These are phyloP conservation scores for Cochlearia excelsa DNA, from an alignment of 345 rosid genomes.

Conservation along the genomic window DNA sequence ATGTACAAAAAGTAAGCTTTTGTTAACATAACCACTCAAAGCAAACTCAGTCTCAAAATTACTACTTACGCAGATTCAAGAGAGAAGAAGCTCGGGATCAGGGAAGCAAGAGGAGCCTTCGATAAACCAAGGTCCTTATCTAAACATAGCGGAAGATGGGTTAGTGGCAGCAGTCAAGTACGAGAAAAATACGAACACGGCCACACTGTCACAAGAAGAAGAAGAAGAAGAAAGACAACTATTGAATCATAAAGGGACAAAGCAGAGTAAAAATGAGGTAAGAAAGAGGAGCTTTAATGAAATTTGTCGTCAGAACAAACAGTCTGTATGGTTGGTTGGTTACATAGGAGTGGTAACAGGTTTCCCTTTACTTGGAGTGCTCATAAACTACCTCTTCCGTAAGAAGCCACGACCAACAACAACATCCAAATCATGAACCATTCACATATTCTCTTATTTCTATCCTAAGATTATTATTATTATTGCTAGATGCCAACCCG, in stretches of 20 bases:
- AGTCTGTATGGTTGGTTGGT: conserved; percentile 54
- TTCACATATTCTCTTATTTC: no score
- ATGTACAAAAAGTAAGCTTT: conserved; percentile 48
- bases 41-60: neutral
- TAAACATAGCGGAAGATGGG: conserved; percentile 63
- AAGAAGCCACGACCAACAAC: conserved; percentile 41
- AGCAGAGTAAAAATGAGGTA: conserved; percentile 22
- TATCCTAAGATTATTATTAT: no score
- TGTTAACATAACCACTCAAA: neutral
- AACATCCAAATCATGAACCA: conserved; percentile 4
- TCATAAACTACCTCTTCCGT: conserved; percentile 39
- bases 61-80: conserved; percentile 35
- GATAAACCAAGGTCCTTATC: conserved; percentile 65
- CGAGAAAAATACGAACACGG: conserved; percentile 32
- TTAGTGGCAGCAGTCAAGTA: conserved; percentile 57
- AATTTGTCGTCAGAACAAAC: conserved; percentile 39
- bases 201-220: conserved; percentile 3
- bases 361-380: conserved; percentile 62
- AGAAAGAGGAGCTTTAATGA: conserved; percentile 42
- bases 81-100: conserved; percentile 29
- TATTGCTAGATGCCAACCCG: no score
- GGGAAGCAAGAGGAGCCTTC: conserved; percentile 43
- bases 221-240: conserved; percentile 21
- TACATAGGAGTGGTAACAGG: conserved; percentile 56
- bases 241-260: conserved; percentile 25